A percentile compares a stretch with the other conserved stretches of the same genome.
phyloP scores from a whole-genome alignment of 2,329 filamentous ascomycete genomes.

The Mycogone perniciosa region DNA sequence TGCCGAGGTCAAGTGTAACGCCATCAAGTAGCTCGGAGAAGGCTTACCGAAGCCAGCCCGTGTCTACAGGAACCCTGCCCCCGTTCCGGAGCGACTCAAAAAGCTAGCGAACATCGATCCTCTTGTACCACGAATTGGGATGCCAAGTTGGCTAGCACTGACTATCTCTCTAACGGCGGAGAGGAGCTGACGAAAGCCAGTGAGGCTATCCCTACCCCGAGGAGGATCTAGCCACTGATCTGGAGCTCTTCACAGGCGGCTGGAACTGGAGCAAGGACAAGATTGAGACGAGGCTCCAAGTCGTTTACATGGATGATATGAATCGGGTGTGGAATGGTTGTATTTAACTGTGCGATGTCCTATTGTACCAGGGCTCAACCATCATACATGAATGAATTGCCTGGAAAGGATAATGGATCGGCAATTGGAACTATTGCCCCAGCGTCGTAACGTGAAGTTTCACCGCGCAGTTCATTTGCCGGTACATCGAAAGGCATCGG shows the following conservation, averaged over 20 bases:
- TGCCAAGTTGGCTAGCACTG: constrained; percentile 32
- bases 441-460: background rate
- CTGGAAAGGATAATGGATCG: constrained; percentile 2
- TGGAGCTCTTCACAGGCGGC: constrained; percentile 35
- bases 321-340: no score
- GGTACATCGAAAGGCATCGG: background rate
- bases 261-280: constrained; percentile 32
- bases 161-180: constrained; percentile 42
- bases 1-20: constrained; percentile 31
- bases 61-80: constrained; percentile 30
- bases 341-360: no score
- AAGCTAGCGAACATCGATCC: constrained; percentile 34
- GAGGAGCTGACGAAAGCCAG: constrained; percentile 37
- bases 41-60: constrained; percentile 35
- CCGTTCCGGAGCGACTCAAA: constrained; percentile 28
- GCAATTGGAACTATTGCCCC: background rate
- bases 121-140: constrained; percentile 32
- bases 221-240: constrained; percentile 32
- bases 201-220: constrained; percentile 29
- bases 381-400: constrained; percentile 1
- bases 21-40: constrained; percentile 30
- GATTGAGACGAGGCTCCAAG: constrained; percentile 25
- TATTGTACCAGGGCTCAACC: background rate
- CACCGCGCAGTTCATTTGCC: background rate
- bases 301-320: background rate